Base-by-base conservation (phyloP, 306 rosid species). In the Cicer pinnatifidum region DNA sequence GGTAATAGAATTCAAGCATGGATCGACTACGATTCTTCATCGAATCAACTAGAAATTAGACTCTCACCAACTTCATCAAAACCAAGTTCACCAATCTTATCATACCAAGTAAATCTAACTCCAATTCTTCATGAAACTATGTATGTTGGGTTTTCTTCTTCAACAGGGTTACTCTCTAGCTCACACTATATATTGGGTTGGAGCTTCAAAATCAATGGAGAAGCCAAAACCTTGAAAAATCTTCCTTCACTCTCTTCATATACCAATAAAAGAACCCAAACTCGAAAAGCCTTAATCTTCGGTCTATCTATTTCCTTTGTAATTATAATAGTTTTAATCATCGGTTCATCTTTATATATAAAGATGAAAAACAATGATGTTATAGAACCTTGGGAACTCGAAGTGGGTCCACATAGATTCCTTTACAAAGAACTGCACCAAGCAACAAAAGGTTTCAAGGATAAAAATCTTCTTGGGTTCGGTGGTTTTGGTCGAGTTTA, bases 401-500 rank as follows among this genome's bases (percentile, higher is more conserved):
- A 86, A 3, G 62, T 85, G 17, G 91, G 91, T n/a, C 93, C 93
- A 0, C 91, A 86, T 56, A 89, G 93, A 59, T 89, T 82, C 75
- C 43, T 80, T 1, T 85, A 89, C 76, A 61, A 71, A n/a, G 91
- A 89, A 50, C 79, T 89, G 6, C 77, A 86, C 68, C 71, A 79
- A 61, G 89, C 91, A 1, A 88, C 92, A 2, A 82, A 67, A 50
- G 80, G 80, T 7, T 88, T 88, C 67, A 78, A 80, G 23, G 90
- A 88, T 5, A 82, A 76, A 47, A 81, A 86, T 43, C 76, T 88
- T 0, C 16, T 88, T 0, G 92, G 92, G 9, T 86, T 84, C 41
- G 92, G 92, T 1, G 92, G 92, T 8, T 88, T 84, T 60, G 92
- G 92, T 69, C 67, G 44, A 10, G 92, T 88, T 7, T 88, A 84